Percentiles rank a stretch among this genome's conserved stretches.
Conservation (phyloP, 768 basidiomycete species). For the Podaxis sp. region DNA sequence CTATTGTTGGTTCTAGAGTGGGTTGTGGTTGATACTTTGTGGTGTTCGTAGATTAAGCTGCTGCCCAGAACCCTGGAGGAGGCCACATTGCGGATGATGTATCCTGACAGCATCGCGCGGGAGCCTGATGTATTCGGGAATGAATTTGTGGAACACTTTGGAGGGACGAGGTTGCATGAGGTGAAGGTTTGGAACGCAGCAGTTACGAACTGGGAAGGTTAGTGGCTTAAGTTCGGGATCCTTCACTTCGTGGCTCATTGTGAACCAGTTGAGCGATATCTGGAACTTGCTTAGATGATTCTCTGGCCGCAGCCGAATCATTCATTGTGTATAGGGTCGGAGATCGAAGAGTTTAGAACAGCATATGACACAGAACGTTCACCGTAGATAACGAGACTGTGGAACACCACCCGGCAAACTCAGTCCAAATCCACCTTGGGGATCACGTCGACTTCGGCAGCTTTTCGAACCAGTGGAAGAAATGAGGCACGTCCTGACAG, state of each 20-base stretch:
- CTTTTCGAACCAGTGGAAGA: constrained; percentile 60
- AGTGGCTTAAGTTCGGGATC: constrained; percentile 17
- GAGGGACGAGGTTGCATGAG: constrained; percentile 93
- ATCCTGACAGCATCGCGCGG: constrained; percentile 72
- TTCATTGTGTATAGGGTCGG: background rate
- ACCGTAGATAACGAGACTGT: background rate
- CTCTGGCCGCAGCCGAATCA: background rate
- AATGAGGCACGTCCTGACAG: constrained; percentile 65
- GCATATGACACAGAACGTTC: background rate
- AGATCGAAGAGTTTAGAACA: background rate
- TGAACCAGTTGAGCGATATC: constrained; percentile 70
- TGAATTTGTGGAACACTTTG: constrained; percentile 91
- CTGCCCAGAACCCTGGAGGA: constrained; percentile 75
- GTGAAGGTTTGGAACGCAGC: constrained; percentile 82
- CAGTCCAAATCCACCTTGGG: background rate
- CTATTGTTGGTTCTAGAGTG: background rate
- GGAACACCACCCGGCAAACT: background rate
- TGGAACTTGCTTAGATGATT: constrained; percentile 61
- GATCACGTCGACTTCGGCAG: constrained; percentile 12
- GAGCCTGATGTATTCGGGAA: constrained; percentile 72
- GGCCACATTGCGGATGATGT: constrained; percentile 81
- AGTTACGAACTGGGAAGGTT: constrained; percentile 94
- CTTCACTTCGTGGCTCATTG: constrained; percentile 7
- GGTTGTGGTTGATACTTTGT: constrained; percentile 13
- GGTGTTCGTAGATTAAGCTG: constrained; percentile 52